Percentiles rank a stretch among this genome's conserved stretches.
Evolutionary conservation across 2,329 filamentous ascomycete species (phyloP).

Genomic region (Aspergillus quadrilineatus): DNA sequence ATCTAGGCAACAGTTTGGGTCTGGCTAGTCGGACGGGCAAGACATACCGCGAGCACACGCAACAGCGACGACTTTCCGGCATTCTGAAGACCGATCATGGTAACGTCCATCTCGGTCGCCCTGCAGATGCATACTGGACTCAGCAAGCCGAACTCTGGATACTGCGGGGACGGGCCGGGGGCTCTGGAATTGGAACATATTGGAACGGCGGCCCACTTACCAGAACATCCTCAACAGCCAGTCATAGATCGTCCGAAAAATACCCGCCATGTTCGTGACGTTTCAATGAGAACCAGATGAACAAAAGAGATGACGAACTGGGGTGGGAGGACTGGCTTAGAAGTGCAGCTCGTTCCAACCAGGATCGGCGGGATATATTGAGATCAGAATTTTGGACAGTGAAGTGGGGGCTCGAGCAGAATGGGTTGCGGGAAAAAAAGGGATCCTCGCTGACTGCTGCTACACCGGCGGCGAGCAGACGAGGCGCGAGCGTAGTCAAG

Average conservation of each 20-base stretch:
- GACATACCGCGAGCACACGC: constrained; percentile 87
- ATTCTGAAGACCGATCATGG: constrained; percentile 97
- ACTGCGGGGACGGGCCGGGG: constrained; percentile 38
- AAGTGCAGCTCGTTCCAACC: constrained; percentile 14
- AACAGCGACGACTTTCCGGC: constrained; percentile 95
- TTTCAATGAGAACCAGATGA: constrained; percentile 4
- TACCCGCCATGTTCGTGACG: constrained; percentile 67
- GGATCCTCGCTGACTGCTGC: constrained; percentile 10
- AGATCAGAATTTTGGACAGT: constrained; percentile 21
- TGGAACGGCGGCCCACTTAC: constrained; percentile 55
- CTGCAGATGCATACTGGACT: constrained; percentile 49
- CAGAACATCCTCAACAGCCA: constrained; percentile 98
- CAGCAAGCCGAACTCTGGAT: constrained; percentile 24
- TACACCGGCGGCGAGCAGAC: constrained; percentile 15
- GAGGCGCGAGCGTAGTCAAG: constrained; percentile 18
- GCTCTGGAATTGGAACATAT: constrained; percentile 23
- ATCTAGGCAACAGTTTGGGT: constrained; percentile 16
- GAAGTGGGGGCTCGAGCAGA: constrained; percentile 20
- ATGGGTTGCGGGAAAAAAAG: constrained; percentile 18
- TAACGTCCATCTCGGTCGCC: constrained; percentile 99
- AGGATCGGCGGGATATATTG: constrained; percentile 19
- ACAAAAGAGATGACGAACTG: background rate
- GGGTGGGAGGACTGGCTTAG: constrained; percentile 2
- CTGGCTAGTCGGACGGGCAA: constrained; percentile 1
- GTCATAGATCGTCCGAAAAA: constrained; percentile 95